These are phyloP conservation scores for Suillus occidentalis DNA, from an alignment of 768 basidiomycete genomes.

Conservation along the genomic window DNA sequence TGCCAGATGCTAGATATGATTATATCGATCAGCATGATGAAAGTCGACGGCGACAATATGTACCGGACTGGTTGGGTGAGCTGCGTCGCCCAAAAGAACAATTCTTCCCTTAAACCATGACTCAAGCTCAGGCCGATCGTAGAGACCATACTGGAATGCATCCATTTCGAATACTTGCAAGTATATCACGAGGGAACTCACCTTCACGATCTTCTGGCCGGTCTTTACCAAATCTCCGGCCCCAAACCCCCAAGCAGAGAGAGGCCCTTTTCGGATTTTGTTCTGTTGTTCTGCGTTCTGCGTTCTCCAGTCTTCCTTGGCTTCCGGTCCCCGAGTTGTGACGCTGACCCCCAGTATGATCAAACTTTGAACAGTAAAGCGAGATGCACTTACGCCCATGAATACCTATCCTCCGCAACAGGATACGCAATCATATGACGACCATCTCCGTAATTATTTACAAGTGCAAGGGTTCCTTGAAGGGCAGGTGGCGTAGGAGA, in stretches of 20 bases:
- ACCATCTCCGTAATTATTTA: slow-evolving; percentile 38
- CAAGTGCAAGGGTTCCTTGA: slow-evolving; percentile 21
- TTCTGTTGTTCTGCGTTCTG: slow-evolving; percentile 29
- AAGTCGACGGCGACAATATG: slow-evolving; percentile 11
- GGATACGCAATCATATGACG: slow-evolving; percentile 39
- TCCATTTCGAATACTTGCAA: not conserved
- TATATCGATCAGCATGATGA: not conserved
- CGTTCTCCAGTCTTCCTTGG: slow-evolving; percentile 42
- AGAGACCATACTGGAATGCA: slow-evolving; percentile 38
- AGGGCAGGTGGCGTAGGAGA: slow-evolving; percentile 25
- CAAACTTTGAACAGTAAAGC: not conserved
- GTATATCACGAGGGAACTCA: slow-evolving; percentile 3
- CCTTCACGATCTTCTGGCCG: slow-evolving; percentile 18
- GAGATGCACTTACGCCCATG: slow-evolving; percentile 38
- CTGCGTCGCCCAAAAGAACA: slow-evolving; percentile 45
- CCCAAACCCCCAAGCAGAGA: slow-evolving; percentile 19
- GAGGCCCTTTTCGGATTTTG: slow-evolving; percentile 16
- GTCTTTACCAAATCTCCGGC: slow-evolving; percentile 20
- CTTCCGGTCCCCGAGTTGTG: slow-evolving; percentile 31
- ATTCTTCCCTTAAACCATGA: slow-evolving; percentile 44
- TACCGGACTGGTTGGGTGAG: slow-evolving; percentile 47
- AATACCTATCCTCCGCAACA: slow-evolving; percentile 29
- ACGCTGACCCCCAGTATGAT: not conserved
- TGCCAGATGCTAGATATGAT: slow-evolving; percentile 38
- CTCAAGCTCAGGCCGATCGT: slow-evolving; percentile 41